Evolutionary conservation across 495 filamentous ascomycete species (phyloP).

Genomic region (Elasticomyces elasticus): DNA sequence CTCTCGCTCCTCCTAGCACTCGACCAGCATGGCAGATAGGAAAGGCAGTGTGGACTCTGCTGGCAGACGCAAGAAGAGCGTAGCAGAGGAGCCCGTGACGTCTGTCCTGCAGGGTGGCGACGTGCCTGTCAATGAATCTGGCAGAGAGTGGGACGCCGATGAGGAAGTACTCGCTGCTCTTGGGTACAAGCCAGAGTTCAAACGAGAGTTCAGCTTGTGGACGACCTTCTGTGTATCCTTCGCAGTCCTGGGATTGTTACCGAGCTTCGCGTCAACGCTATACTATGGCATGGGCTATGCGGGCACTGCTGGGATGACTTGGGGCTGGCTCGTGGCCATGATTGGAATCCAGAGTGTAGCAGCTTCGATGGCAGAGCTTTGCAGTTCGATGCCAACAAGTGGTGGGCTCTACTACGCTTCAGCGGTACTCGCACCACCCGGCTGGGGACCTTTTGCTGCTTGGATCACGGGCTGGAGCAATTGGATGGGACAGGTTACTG

Average conservation of each 20-base stretch:
- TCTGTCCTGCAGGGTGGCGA: slow-evolving; percentile 58
- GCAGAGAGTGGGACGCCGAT: slow-evolving; percentile 45
- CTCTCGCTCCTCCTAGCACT: background rate
- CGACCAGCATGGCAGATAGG: slow-evolving; percentile 15
- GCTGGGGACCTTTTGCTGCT: slow-evolving; percentile 64
- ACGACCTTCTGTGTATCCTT: slow-evolving; percentile 73
- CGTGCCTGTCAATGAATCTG: slow-evolving; percentile 41
- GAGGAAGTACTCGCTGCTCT: slow-evolving; percentile 60
- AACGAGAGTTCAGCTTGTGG: slow-evolving; percentile 74
- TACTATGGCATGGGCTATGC: slow-evolving; percentile 78
- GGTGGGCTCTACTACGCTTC: slow-evolving; percentile 73
- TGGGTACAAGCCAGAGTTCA: slow-evolving; percentile 62
- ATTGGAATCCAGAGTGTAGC: slow-evolving; percentile 65
- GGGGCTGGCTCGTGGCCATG: slow-evolving; percentile 73
- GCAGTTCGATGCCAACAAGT: slow-evolving; percentile 60
- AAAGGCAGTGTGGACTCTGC: slow-evolving; percentile 20
- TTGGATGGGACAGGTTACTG: slow-evolving; percentile 54
- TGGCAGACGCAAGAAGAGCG: slow-evolving; percentile 23
- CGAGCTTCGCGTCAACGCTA: slow-evolving; percentile 65
- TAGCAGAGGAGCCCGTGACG: slow-evolving; percentile 51
- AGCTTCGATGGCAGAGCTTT: slow-evolving; percentile 56
- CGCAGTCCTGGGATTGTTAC: slow-evolving; percentile 62
- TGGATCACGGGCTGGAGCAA: slow-evolving; percentile 49
- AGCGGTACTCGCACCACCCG: slow-evolving; percentile 63
- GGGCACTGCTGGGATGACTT: slow-evolving; percentile 66